Evolutionary conservation across 768 basidiomycete genomes (phyloP).

Genomic region (Leucogyrophana mollusca): DNA sequence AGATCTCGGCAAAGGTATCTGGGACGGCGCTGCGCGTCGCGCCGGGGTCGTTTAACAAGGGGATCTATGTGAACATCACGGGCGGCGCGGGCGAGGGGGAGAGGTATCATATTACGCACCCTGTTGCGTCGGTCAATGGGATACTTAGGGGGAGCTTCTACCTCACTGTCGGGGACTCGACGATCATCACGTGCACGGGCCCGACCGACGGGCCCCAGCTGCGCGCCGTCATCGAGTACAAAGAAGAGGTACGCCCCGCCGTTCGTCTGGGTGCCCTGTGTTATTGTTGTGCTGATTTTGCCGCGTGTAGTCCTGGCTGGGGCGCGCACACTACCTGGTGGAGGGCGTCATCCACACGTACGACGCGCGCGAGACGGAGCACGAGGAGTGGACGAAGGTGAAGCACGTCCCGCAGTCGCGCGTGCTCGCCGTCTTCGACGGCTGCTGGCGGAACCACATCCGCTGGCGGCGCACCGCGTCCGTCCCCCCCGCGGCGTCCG

Average conservation of each 20-base stretch:
- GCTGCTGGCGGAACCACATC: conserved; percentile 82
- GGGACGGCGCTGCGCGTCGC: conserved; percentile 81
- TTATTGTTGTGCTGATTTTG: neutral
- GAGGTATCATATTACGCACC: conserved; percentile 86
- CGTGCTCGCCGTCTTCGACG: conserved; percentile 81
- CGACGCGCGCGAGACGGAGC: conserved; percentile 57
- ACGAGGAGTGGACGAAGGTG: conserved; percentile 77
- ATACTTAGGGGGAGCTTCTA: conserved; percentile 91
- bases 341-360: conserved; percentile 92
- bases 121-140: conserved; percentile 87
- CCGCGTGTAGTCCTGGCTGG: conserved; percentile 74
- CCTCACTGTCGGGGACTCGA: conserved; percentile 78
- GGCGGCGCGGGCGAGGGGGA: conserved; percentile 77
- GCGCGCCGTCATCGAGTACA: conserved; percentile 88
- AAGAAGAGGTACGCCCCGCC: conserved; percentile 76
- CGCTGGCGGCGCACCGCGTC: conserved; percentile 68
- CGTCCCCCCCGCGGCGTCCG: conserved; percentile 36
- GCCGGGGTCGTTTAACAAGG: conserved; percentile 85
- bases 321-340: conserved; percentile 76
- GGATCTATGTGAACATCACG: conserved; percentile 78
- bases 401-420: conserved; percentile 85
- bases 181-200: conserved; percentile 78
- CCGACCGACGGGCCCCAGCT: conserved; percentile 61
- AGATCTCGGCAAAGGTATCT: conserved; percentile 90
- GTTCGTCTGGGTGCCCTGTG: neutral